phyloP scores from a whole-genome alignment of 192 early-diverging fungal genomes.

The Obelidium mucronatum region DNA sequence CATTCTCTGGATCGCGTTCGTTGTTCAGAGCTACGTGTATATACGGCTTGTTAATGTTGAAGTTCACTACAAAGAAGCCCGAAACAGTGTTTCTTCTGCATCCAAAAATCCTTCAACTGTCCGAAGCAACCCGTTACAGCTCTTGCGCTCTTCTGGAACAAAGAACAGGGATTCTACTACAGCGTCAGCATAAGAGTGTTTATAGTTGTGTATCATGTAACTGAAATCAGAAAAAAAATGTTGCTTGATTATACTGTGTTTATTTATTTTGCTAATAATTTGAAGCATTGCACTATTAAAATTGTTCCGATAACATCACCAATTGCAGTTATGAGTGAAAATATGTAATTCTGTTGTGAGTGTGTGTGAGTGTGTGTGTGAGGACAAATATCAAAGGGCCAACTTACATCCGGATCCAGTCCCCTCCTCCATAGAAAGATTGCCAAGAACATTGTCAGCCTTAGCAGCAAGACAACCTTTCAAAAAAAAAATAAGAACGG shows the following conservation, averaged over 20 bases:
- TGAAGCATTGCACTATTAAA: slow-evolving; percentile 34
- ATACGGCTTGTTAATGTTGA: background rate
- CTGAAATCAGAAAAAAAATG: too few species aligned
- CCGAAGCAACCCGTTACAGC: too few species aligned
- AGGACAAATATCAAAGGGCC: slow-evolving; percentile 11
- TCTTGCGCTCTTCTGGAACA: too few species aligned
- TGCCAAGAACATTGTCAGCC: slow-evolving; percentile 4
- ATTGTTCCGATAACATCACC: slow-evolving; percentile 47
- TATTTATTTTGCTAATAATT: slow-evolving; percentile 15
- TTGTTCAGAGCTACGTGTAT: background rate
- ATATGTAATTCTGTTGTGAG: slow-evolving; percentile 47
- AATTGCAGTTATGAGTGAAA: slow-evolving; percentile 45
- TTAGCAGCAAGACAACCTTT: slow-evolving; percentile 15
- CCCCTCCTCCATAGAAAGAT: background rate
- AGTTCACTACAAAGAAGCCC: background rate
- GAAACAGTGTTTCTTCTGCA: too few species aligned
- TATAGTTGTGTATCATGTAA: too few species aligned
- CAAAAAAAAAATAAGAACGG: too few species aligned
- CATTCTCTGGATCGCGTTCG: background rate
- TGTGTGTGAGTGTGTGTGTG: slow-evolving; percentile 24
- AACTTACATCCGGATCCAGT: slow-evolving; percentile 7
- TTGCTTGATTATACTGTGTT: too few species aligned
- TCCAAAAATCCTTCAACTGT: too few species aligned
- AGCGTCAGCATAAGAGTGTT: too few species aligned
- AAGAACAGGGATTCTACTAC: too few species aligned